Base-by-base conservation (phyloP, 306 rosid species). In the Medicago ruthenica region DNA sequence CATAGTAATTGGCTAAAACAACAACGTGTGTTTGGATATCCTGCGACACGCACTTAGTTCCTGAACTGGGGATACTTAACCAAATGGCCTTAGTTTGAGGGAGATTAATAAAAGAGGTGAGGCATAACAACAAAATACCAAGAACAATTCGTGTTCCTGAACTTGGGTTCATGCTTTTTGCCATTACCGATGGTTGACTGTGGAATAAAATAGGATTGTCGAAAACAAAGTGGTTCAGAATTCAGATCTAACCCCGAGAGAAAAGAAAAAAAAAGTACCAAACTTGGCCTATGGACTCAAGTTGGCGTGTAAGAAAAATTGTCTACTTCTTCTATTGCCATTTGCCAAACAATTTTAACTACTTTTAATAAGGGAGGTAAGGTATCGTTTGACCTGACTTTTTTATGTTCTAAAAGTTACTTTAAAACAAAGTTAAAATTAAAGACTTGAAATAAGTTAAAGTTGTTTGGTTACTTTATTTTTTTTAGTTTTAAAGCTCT, bases 41-140 rank as follows among this genome's bases (percentile, higher is more conserved):
- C 85, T 87, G 87, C 4, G 90, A 87, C 18, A 87, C 79, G 31
- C 90, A 87, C 83, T 87, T 87, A 2, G 90, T 84, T 66, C 90
- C 90, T 8, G 86, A 77, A 41, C 42, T 60, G 8, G 90, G 88
- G 16, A 87, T 21, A 70, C 39, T 82, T 31, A 87, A 74, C 88
- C 87, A 84, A 9, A 87, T 0, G 44, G 87, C 83, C 10, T 84
- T 57, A 0, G 85, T 59, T 42, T 15, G 63, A 64, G 72, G 84
- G 11, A 81, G 15, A 17, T 20, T 55, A n/a, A 80, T 14, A 58
- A 50, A 15, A 51, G 14, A 44, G 45, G 59, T 37, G 51, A 77
- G 70, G 73, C 67, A 87, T 6, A 84, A n/a, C 10, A 82, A 11
- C 20, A 79, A 72, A 74, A 69, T n/a, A 9, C 31, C 3, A 27